Evolutionary conservation across 371 early-diverging fungal species (phyloP).

Genomic region (Choanephora cucurbitarum): DNA sequence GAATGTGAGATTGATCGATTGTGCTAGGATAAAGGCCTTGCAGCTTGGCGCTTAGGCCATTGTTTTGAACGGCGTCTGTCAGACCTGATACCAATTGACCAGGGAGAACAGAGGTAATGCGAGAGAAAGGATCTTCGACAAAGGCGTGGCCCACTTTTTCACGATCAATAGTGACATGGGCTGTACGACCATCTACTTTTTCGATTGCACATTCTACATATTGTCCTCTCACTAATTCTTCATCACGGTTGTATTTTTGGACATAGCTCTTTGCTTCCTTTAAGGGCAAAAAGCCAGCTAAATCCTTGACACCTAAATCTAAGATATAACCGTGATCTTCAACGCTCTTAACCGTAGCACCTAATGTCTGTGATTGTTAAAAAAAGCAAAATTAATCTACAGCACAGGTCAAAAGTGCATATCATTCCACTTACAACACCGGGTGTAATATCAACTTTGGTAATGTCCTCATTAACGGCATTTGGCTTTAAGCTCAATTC

Average conservation of each 20-base stretch:
- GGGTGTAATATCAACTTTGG: constrained; percentile 51
- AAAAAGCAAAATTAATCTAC: background rate
- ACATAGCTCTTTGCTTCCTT: constrained; percentile 60
- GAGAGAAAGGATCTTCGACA: constrained; percentile 54
- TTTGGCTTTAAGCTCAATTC: constrained; percentile 75
- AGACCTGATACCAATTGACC: constrained; percentile 62
- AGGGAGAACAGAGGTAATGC: constrained; percentile 63
- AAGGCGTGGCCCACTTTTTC: constrained; percentile 49
- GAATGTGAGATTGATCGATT: constrained; percentile 60
- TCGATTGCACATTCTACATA: constrained; percentile 60
- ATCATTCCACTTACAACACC: constrained; percentile 65
- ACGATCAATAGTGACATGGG: constrained; percentile 62
- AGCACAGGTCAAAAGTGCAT: background rate
- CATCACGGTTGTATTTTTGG: constrained; percentile 50
- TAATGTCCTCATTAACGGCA: constrained; percentile 61
- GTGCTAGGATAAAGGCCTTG: constrained; percentile 70
- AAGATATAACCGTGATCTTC: constrained; percentile 88
- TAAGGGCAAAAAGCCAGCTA: constrained; percentile 68
- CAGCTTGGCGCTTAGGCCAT: constrained; percentile 66
- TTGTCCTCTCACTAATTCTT: constrained; percentile 66
- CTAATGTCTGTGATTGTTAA: constrained; percentile 46
- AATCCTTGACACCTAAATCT: constrained; percentile 66
- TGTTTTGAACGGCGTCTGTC: constrained; percentile 52
- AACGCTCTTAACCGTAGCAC: constrained; percentile 65
- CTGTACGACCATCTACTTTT: constrained; percentile 56